Evolutionary conservation across 768 basidiomycete genomes (phyloP).

Genomic region (Suillus subluteus): DNA sequence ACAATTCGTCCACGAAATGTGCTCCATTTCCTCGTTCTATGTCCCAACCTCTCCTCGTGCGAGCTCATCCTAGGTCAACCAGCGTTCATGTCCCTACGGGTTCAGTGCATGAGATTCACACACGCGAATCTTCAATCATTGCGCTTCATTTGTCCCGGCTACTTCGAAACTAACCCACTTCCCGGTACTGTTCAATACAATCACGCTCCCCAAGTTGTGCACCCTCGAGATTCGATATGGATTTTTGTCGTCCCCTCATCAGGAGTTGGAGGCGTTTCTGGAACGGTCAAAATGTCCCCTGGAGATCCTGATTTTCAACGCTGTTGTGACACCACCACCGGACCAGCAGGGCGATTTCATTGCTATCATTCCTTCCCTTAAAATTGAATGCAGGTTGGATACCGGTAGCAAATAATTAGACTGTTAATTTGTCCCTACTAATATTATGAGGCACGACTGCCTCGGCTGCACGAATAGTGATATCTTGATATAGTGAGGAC

Average conservation of each 20-base stretch:
- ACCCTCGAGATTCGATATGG: not conserved
- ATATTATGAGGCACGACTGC: no score
- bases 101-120: not conserved
- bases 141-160: not conserved
- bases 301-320: not conserved
- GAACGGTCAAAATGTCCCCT: not conserved
- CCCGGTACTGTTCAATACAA: not conserved
- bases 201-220: not conserved
- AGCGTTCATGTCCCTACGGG: no score
- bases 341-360: not conserved
- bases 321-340: not conserved
- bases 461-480: not conserved
- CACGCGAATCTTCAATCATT: not conserved
- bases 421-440: no score
- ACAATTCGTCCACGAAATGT: not conserved
- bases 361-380: no score
- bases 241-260: not conserved
- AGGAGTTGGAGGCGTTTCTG: not conserved
- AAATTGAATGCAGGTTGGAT: no score
- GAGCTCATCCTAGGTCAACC: not conserved
- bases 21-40: not conserved
- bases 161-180: not conserved
- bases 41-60: not conserved
- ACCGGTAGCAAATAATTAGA: no score
- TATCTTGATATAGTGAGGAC: not conserved